Evolutionary conservation across 306 rosid species (phyloP), one percentile per base, ranked within the genome.

Genomic region (Castanospermum australe): DNA sequence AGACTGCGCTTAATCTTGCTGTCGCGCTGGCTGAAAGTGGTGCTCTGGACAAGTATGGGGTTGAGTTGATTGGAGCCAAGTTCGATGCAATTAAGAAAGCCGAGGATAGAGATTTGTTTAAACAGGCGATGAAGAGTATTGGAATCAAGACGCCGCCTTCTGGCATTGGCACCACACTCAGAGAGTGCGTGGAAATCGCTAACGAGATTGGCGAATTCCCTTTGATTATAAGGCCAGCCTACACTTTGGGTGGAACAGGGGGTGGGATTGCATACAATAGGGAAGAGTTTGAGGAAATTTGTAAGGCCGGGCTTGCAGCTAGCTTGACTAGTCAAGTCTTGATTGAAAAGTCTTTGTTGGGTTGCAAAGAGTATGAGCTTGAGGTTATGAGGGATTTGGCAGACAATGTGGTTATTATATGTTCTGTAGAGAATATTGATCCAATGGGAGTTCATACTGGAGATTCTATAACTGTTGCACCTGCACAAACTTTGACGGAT

Each of bases 371-470:
- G 80, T 93, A 96, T 82, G 99, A 96, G 71, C 99, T 96, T 64
- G 98, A 96, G 84, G 99, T 96, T 21, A 96, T 96, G 99, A 90
- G 97, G 71, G 99, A 93, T 69, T 86, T 96, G 83, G 99, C 98
- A 4, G 99, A 96, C 74, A 96, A 93, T 76, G 98, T 96, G 67
- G 98, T 96, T 9, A 96, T 93, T 35, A 96, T 93, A 24, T 96
- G 99, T 52, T 96, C 99, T 2, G 91, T 96, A 75, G 99, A 96
- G 97, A 96, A 96, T 83, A 91, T 96, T 70, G 99, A 96, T 66
- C 92, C 99, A 0, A 96, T 96, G 99, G 99, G 98, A 1, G 96
- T 96, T 84, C 99, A 96, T 64, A 93, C 98, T 0, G 99, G 99
- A 36, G 99, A 96, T 83, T 96, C 99, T 2, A 96, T 96, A n/a